phyloP scores from a whole-genome alignment of 2,329 filamentous ascomycete genomes.

The Phaeophleospora eucalypticola region DNA sequence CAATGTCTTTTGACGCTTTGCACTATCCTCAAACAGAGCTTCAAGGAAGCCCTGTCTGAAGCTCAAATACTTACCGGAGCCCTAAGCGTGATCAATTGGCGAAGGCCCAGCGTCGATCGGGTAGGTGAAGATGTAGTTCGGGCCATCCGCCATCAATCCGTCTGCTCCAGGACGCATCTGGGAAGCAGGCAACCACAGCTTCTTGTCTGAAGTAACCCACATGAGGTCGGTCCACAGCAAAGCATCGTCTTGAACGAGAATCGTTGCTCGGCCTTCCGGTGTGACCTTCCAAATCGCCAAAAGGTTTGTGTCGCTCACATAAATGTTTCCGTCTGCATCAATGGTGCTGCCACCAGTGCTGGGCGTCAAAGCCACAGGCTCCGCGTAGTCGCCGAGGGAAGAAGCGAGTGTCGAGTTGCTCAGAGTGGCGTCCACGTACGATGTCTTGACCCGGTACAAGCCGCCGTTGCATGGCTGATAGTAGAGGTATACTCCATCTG shows the following conservation, averaged over 20 bases:
- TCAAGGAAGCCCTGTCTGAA: no score
- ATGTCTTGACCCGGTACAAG: slow-evolving; percentile 33
- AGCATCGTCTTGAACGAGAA: slow-evolving; percentile 21
- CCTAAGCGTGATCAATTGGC: slow-evolving; percentile 6
- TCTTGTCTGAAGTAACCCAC: slow-evolving; percentile 1
- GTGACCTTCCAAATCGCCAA: slow-evolving; percentile 25
- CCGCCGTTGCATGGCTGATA: slow-evolving; percentile 36
- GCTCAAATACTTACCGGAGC: no score
- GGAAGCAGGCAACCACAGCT: slow-evolving; percentile 4
- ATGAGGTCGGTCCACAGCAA: slow-evolving; percentile 3
- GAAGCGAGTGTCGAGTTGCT: slow-evolving; percentile 29
- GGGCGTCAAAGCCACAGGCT: slow-evolving; percentile 34
- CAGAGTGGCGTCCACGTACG: slow-evolving; percentile 32
- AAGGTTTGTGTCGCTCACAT: slow-evolving; percentile 33
- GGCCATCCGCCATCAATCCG: slow-evolving; percentile 1
- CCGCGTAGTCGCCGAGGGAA: slow-evolving; percentile 22
- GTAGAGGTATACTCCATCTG: slow-evolving; percentile 4
- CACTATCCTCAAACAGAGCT: no score
- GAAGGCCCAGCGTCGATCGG: slow-evolving; percentile 2
- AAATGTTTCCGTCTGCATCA: slow-evolving; percentile 37
- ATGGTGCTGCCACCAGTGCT: slow-evolving; percentile 37
- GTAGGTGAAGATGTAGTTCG: slow-evolving; percentile 4
- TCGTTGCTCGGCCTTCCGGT: slow-evolving; percentile 26
- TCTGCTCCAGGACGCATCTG: slow-evolving; percentile 3
- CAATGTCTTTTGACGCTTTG: no score